Conservation (phyloP, 1,284 basidiomycete species). For the Peniophora sp. region DNA sequence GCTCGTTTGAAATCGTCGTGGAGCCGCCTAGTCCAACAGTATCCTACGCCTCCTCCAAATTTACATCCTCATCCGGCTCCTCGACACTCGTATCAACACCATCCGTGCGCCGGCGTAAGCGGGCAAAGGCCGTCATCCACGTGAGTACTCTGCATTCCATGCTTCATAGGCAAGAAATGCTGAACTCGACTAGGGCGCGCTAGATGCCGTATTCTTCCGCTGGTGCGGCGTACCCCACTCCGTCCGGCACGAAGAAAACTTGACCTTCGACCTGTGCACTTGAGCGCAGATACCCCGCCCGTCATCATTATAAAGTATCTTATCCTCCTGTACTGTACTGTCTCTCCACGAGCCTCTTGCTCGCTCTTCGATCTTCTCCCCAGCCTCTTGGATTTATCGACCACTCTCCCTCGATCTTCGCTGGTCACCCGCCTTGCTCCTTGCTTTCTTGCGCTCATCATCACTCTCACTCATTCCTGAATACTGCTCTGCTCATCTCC, state of each 20-base stretch:
- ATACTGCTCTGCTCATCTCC: no score
- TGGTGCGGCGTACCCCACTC: slow-evolving; percentile 4
- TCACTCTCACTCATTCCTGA: no score
- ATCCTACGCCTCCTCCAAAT: background rate
- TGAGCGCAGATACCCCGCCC: background rate
- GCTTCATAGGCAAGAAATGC: background rate
- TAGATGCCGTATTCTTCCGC: slow-evolving; percentile 5
- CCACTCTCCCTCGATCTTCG: no score
- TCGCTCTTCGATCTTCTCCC: background rate
- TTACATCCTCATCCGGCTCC: background rate
- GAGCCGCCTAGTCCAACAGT: background rate
- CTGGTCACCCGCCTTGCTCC: no score
- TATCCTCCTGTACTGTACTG: background rate
- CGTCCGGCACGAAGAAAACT: slow-evolving; percentile 3
- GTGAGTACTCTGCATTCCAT: background rate
- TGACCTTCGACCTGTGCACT: slow-evolving; percentile 9
- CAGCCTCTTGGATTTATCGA: no score
- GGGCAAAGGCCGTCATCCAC: background rate
- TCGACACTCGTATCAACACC: background rate
- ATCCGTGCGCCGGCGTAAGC: background rate
- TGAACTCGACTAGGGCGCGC: slow-evolving; percentile 4
- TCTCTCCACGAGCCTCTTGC: background rate
- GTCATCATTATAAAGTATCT: background rate
- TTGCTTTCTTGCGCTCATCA: no score
- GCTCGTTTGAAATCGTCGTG: background rate